Percentiles rank a stretch among this genome's conserved stretches.
Conservation (phyloP, 495 filamentous ascomycete genomes). For the Melanomma pulvis-pyrius region DNA sequence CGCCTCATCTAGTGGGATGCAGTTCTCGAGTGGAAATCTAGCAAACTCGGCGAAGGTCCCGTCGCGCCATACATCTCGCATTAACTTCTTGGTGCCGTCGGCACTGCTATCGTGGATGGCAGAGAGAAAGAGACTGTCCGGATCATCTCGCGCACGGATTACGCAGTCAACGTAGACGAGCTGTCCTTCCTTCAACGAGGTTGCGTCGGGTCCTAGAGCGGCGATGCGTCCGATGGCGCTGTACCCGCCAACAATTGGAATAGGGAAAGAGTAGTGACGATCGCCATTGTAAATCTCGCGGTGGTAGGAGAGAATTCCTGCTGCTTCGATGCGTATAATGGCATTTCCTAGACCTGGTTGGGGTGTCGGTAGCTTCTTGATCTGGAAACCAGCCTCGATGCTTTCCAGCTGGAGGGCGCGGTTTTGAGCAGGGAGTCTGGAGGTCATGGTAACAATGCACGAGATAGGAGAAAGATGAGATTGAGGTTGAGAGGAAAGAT, state of each 20-base stretch:
- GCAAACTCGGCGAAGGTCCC: conserved; percentile 51
- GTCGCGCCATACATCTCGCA: conserved; percentile 53
- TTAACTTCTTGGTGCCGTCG: conserved; percentile 41
- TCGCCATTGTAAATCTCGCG: too few species aligned
- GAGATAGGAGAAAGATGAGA: too few species aligned
- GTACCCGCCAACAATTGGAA: conserved; percentile 12
- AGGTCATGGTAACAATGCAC: too few species aligned
- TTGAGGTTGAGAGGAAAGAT: too few species aligned
- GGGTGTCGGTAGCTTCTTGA: too few species aligned
- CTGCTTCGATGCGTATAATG: too few species aligned
- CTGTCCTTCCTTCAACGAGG: conserved; percentile 47
- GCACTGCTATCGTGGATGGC: conserved; percentile 43
- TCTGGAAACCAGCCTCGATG: too few species aligned
- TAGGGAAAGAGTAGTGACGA: too few species aligned
- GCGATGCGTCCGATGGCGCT: conserved; percentile 52
- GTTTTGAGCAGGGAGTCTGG: too few species aligned
- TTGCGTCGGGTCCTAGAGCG: conserved; percentile 52
- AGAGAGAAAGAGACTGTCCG: conserved; percentile 42
- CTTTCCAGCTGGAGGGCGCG: too few species aligned
- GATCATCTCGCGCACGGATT: conserved; percentile 52
- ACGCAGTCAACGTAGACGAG: conserved; percentile 53
- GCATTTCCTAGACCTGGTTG: too few species aligned
- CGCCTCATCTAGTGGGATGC: conserved; percentile 44
- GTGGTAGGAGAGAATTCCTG: too few species aligned
- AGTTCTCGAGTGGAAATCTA: conserved; percentile 54